phyloP scores from a whole-genome alignment of 208 protist genomes.

The Acanthamoeba triangularis region DNA sequence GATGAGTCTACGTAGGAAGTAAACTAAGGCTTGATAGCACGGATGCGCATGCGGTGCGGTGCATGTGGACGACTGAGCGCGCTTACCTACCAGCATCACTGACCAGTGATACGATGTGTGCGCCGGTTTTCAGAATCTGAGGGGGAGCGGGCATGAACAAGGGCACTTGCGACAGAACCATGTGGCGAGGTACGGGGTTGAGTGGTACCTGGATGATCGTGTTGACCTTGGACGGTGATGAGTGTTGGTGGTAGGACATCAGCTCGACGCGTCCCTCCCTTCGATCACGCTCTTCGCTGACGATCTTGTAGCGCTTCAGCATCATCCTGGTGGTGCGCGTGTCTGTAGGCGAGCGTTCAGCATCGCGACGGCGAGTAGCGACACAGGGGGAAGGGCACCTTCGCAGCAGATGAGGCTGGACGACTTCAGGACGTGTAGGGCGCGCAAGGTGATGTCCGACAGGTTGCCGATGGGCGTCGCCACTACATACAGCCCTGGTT shows the following conservation, averaged over 20 bases:
- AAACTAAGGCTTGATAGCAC: not conserved
- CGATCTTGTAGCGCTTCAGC: slow-evolving; percentile 57
- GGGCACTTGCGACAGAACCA: no score
- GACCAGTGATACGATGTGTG: slow-evolving; percentile 57
- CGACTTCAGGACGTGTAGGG: slow-evolving; percentile 44
- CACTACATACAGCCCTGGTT: slow-evolving; percentile 57
- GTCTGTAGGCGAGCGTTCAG: not conserved
- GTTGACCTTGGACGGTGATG: slow-evolving; percentile 51
- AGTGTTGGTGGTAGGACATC: slow-evolving; percentile 70
- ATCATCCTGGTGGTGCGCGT: slow-evolving; percentile 36
- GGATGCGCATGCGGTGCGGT: not conserved
- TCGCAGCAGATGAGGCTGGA: slow-evolving; percentile 59
- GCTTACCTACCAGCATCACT: slow-evolving; percentile 69
- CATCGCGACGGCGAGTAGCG: not conserved
- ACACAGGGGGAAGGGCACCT: not conserved
- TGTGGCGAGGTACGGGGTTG: not conserved
- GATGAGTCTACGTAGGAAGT: no score
- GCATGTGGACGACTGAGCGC: not conserved
- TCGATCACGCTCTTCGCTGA: not conserved
- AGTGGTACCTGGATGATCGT: not conserved
- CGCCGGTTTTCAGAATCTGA: slow-evolving; percentile 8
- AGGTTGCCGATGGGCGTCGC: slow-evolving; percentile 67
- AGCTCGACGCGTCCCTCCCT: not conserved
- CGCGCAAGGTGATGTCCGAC: slow-evolving; percentile 20
- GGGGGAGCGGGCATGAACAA: not conserved